Percentiles rank a stretch among this genome's conserved stretches.
These are phyloP conservation scores for Phytomonas sp. DNA, from an alignment of 208 protist species.

Conservation along the genomic window DNA sequence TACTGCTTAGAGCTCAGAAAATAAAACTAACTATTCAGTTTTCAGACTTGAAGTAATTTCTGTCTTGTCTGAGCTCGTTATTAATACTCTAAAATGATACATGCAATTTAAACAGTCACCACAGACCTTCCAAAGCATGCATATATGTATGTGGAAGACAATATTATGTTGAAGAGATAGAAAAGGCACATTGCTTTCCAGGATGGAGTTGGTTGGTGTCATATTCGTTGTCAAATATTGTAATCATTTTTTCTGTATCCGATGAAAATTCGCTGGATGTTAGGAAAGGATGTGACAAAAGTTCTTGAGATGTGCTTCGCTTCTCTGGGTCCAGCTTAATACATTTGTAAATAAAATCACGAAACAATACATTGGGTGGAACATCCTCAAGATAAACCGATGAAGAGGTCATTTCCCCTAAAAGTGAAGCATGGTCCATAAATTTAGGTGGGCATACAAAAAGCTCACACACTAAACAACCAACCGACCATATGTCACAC, in stretches of 20 bases:
- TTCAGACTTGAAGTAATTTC: neutral
- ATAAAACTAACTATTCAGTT: slow-evolving; percentile 10
- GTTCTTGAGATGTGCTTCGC: slow-evolving; percentile 45
- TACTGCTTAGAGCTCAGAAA: neutral
- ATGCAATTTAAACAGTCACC: neutral
- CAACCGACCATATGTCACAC: slow-evolving; percentile 89
- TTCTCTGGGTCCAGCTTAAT: slow-evolving; percentile 58
- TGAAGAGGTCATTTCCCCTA: slow-evolving; percentile 53
- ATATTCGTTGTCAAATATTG: slow-evolving; percentile 43
- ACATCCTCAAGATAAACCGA: slow-evolving; percentile 41
- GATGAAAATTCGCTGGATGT: slow-evolving; percentile 22
- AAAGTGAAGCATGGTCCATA: slow-evolving; percentile 57
- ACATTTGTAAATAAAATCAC: slow-evolving; percentile 75
- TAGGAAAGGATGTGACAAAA: slow-evolving; percentile 68
- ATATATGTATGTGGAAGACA: neutral
- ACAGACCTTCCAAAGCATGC: neutral
- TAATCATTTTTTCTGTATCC: slow-evolving; percentile 48
- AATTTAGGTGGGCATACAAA: slow-evolving; percentile 71
- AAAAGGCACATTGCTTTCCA: slow-evolving; percentile 26
- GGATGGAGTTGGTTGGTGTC: slow-evolving; percentile 11
- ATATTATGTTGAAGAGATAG: slow-evolving; percentile 27
- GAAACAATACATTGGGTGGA: slow-evolving; percentile 44
- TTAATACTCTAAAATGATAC: neutral
- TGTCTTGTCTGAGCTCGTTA: neutral
- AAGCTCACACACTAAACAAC: slow-evolving; percentile 86